Percentiles rank a stretch among this genome's conserved stretches.
Conservation (phyloP, 2,329 filamentous ascomycete genomes). For the Zalaria obscura region DNA sequence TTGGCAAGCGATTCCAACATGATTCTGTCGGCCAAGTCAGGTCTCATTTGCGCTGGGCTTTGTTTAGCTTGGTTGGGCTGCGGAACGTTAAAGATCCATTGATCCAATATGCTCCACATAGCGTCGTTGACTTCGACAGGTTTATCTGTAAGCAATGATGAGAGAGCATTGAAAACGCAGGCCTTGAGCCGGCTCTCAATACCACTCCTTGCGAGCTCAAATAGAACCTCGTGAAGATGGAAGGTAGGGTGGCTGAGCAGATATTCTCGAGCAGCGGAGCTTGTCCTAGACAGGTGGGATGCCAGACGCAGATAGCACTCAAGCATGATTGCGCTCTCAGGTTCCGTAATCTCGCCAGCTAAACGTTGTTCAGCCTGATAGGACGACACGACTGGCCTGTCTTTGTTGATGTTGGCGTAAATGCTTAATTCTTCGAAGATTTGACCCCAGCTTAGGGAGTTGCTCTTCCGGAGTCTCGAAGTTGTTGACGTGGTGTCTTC, state of each 20-base stretch:
- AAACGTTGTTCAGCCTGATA: slow-evolving; percentile 16
- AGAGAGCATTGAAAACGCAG: slow-evolving; percentile 67
- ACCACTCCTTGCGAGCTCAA: slow-evolving; percentile 63
- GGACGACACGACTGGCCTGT: slow-evolving; percentile 46
- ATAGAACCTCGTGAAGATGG: slow-evolving; percentile 58
- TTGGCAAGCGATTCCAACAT: slow-evolving; percentile 54
- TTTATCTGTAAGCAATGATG: slow-evolving; percentile 64
- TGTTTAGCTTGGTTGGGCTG: neutral
- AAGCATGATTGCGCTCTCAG: slow-evolving; percentile 91
- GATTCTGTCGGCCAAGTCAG: neutral
- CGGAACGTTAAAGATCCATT: slow-evolving; percentile 52
- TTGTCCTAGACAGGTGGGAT: slow-evolving; percentile 65
- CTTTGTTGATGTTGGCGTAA: slow-evolving; percentile 65
- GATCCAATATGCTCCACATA: slow-evolving; percentile 71
- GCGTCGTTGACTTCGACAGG: slow-evolving; percentile 49
- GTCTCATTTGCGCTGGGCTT: slow-evolving; percentile 1
- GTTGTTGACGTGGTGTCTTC: slow-evolving; percentile 59
- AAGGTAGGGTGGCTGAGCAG: slow-evolving; percentile 54
- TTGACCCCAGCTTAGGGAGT: slow-evolving; percentile 82
- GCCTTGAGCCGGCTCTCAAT: slow-evolving; percentile 68
- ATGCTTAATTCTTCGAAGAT: slow-evolving; percentile 83
- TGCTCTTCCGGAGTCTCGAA: slow-evolving; percentile 65
- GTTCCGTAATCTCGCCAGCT: slow-evolving; percentile 52
- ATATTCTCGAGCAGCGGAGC: slow-evolving; percentile 56
- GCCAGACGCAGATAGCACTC: slow-evolving; percentile 86